These are phyloP conservation scores for Anethum foeniculum DNA, from an alignment of 140 eudicot genomes.

Conservation along the genomic window DNA sequence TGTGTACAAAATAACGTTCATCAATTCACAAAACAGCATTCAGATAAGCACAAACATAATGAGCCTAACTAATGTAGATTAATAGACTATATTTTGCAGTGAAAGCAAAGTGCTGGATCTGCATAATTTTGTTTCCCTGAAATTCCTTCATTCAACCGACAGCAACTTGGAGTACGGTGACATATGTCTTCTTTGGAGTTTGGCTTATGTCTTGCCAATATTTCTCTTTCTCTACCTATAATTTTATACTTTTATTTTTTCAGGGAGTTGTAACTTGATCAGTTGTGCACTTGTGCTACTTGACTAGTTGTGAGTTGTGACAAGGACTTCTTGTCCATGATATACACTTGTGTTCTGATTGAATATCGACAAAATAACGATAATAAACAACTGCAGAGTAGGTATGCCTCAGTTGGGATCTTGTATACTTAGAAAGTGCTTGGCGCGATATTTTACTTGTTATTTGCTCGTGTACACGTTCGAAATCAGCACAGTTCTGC, in stretches of 20 bases:
- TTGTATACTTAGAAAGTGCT: not conserved
- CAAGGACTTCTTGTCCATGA: not conserved
- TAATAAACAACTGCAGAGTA: not conserved
- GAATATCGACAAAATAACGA: not conserved
- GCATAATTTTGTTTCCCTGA: not conserved
- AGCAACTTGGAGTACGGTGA: slow-evolving; percentile 1
- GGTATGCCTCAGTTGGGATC: not conserved
- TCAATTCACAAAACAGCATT: not conserved
- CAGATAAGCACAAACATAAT: not conserved
- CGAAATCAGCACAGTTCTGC: not conserved
- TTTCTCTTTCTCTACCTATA: not conserved
- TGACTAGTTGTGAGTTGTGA: not conserved
- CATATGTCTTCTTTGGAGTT: slow-evolving; percentile 3
- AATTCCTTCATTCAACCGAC: not conserved
- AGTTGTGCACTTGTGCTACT: not conserved
- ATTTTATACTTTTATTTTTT: not conserved
- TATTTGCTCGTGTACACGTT: not conserved
- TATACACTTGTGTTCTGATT: not conserved
- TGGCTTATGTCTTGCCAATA: not conserved
- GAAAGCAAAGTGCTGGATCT: slow-evolving; percentile 1
- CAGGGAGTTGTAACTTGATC: not conserved
- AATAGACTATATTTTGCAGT: not conserved
- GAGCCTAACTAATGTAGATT: not conserved
- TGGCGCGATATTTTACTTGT: not conserved
- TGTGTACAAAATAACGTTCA: not conserved